A percentile compares a stretch with the other conserved stretches of the same genome.
Evolutionary conservation across 495 filamentous ascomycete species (phyloP).

Genomic region (Penicillium diatomitis): DNA sequence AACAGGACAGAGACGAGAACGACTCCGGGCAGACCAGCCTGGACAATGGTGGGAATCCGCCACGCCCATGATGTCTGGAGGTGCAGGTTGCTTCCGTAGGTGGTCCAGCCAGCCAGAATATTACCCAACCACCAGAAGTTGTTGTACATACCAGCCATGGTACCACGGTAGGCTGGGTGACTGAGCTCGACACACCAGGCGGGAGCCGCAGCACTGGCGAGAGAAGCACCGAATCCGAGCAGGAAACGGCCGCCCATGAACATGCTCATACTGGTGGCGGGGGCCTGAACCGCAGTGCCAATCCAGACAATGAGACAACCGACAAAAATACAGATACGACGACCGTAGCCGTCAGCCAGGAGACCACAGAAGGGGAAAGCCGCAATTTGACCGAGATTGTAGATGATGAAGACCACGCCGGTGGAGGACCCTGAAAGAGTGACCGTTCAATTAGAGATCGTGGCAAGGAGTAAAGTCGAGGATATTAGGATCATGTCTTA

Average conservation of each 20-base stretch:
- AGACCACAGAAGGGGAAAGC: background rate
- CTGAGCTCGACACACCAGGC: conserved; percentile 67
- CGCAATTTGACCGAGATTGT: background rate
- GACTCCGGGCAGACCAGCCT: conserved; percentile 24
- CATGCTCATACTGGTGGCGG: conserved; percentile 34
- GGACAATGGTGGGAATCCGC: conserved; percentile 32
- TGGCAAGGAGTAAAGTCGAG: too few relatives aligned
- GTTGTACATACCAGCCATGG: conserved; percentile 36
- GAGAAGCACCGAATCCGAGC: conserved; percentile 63
- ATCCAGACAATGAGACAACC: conserved; percentile 51
- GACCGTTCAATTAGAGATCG: background rate
- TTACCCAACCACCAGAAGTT: conserved; percentile 2
- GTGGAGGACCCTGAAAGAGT: background rate
- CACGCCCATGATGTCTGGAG: conserved; percentile 26
- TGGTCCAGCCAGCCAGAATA: background rate
- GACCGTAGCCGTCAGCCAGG: conserved; percentile 25
- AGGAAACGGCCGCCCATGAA: conserved; percentile 73
- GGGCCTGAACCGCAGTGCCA: conserved; percentile 49
- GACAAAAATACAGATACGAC: conserved; percentile 54
- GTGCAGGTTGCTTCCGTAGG: background rate
- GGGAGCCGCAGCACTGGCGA: conserved; percentile 59
- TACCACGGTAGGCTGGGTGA: conserved; percentile 61
- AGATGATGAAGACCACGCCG: conserved; percentile 1
- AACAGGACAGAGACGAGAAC: conserved; percentile 31
- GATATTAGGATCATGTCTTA: background rate